Conservation (phyloP, 495 filamentous ascomycete species). For the Daldinia vernicosa region DNA sequence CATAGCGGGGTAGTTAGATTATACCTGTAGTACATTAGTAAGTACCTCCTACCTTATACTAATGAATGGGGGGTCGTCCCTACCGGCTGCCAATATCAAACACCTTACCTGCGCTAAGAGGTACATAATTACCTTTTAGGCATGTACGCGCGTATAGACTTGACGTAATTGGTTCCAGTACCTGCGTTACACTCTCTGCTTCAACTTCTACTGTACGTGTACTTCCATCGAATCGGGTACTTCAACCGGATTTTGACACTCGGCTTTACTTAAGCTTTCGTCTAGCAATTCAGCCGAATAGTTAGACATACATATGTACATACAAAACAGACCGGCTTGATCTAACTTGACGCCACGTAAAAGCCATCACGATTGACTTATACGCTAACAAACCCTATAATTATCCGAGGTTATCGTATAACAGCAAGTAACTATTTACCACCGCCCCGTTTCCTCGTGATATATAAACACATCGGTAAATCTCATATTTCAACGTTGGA, state of each 20-base stretch:
- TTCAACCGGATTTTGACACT: background rate
- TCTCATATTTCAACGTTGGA: constrained; percentile 1
- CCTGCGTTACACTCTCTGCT: background rate
- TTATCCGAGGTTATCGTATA: background rate
- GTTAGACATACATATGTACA: background rate
- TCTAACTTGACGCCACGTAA: background rate
- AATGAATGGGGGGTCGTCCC: background rate
- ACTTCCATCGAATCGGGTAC: constrained; percentile 2
- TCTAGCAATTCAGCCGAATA: constrained; percentile 2
- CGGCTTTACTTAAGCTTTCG: constrained; percentile 7
- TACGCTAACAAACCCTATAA: background rate
- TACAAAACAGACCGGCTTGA: background rate
- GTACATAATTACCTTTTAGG: background rate
- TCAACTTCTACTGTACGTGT: too few species aligned
- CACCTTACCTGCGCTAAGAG: background rate
- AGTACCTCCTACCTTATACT: background rate
- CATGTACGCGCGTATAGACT: constrained; percentile 9
- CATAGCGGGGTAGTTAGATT: constrained; percentile 6
- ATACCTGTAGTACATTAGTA: background rate
- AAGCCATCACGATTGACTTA: background rate
- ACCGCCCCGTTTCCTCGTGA: too few species aligned
- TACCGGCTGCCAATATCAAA: background rate
- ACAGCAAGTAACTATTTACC: background rate
- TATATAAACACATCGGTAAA: background rate
- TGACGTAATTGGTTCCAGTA: constrained; percentile 28